Evolutionary conservation across 1,284 basidiomycete species (phyloP), one percentile per base, ranked within the genome.

Genomic region (Xanthoconium separans): DNA sequence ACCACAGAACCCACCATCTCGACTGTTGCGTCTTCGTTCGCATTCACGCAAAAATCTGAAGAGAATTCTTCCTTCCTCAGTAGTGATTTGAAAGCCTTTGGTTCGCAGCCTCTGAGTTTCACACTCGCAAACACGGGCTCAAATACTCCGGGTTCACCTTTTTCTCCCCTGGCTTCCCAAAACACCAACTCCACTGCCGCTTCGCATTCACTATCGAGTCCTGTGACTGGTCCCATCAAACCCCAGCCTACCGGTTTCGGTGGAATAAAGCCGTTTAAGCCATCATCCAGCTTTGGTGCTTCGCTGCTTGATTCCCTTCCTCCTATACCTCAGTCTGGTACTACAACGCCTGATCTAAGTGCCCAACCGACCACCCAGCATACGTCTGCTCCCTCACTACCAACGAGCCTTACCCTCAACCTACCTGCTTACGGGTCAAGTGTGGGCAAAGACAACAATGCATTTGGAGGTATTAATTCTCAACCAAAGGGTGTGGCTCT

Each of bases 191-290:
- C 74, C 8, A 78, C 78, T 1, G 68, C 69, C 13, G 66, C 73
- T 30, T 71, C 77, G 2, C 60, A 64, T 27, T 54, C 64, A 1
- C 63, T 69, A 4, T 70, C 71, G 3, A 64, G 65, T 42, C 61
- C 69, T 5, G 12, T 48, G 9, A 41, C 40, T 7, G 34, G 47
- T 20, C 70, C 77, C 7, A 61, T 95, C 8, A 83, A 85, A 63
- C 75, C 90, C 1, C 94, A 97, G 64, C 68, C 77, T 37, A 97
- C 95, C 2, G 95, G 95, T 1, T 92, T 89, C 61, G 76, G 79
- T 27, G 89, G 87, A 2, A 74, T 97, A 60, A 95, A 93, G 71
- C 80, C 91, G 2, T 98, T 98, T 82, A 94, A 95, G 70, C 95
- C 95, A 2, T 84, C 89, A 0, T 93, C 89, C 1, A 89, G 84